These are phyloP conservation scores for Diatrype stigma DNA, from an alignment of 2,329 filamentous ascomycete species.

Conservation along the genomic window DNA sequence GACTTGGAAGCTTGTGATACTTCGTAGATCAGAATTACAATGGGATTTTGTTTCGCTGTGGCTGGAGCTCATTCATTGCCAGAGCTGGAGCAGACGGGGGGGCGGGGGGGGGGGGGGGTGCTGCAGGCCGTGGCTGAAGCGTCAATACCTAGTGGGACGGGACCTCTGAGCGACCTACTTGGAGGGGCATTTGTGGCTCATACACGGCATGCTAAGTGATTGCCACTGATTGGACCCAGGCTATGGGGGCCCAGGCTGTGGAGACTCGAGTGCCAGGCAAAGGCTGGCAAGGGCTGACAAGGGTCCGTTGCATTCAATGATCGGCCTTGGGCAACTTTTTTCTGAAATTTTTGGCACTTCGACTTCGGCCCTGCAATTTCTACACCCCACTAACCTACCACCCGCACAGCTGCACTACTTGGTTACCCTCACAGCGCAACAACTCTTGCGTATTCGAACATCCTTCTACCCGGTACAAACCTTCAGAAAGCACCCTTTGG, in stretches of 20 bases:
- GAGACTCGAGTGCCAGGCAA: background rate
- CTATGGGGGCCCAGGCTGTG: too few relatives aligned
- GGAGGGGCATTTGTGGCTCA: background rate
- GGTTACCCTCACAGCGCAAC: too few relatives aligned
- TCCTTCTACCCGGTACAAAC: too few relatives aligned
- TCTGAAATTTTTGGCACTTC: slow-evolving; percentile 8
- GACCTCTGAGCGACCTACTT: too few relatives aligned
- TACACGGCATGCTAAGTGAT: background rate
- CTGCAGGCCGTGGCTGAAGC: slow-evolving; percentile 22
- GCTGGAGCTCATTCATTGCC: slow-evolving; percentile 7
- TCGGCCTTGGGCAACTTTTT: slow-evolving; percentile 4
- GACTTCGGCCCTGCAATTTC: too few relatives aligned
- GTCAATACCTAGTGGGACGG: too few relatives aligned
- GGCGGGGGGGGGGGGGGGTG: slow-evolving; percentile 20
- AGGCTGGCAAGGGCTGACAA: background rate
- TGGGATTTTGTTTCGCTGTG: slow-evolving; percentile 7
- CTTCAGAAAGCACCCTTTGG: background rate
- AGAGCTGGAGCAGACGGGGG: too few relatives aligned
- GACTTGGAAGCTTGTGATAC: background rate
- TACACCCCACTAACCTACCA: too few relatives aligned
- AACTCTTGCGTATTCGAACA: too few relatives aligned
- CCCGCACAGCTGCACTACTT: too few relatives aligned
- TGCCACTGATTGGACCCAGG: background rate
- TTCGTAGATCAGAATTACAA: background rate
- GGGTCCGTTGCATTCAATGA: too few relatives aligned